A percentile compares a stretch with the other conserved stretches of the same genome.
Evolutionary conservation across 495 filamentous ascomycete genomes (phyloP).

Genomic region (Neurospora sp.): DNA sequence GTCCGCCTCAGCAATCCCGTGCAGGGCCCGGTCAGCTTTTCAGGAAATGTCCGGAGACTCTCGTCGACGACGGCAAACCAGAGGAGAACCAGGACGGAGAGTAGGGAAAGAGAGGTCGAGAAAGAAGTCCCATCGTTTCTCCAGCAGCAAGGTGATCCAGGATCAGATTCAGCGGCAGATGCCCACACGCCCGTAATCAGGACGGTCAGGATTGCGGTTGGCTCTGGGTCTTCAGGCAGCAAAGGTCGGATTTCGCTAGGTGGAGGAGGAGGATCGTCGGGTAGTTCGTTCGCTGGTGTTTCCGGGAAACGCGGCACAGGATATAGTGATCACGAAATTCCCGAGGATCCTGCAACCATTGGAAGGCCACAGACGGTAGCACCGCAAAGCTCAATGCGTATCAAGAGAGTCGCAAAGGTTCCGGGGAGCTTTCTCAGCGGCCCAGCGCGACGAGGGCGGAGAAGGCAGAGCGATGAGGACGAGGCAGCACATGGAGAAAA

Average conservation of each 20-base stretch:
- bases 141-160: constrained; percentile 2
- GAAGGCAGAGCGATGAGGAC: constrained; percentile 67
- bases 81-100: constrained; percentile 19
- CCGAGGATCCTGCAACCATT: constrained; percentile 33
- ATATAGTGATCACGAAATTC: constrained; percentile 26
- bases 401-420: constrained; percentile 63
- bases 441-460: constrained; percentile 60
- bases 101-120: constrained; percentile 23
- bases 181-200: constrained; percentile 61
- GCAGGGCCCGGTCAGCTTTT: constrained; percentile 3
- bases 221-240: constrained; percentile 27
- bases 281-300: constrained; percentile 28
- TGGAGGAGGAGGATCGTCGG: constrained; percentile 15
- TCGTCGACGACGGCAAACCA: neutral
- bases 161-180: constrained; percentile 31
- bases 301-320: constrained; percentile 24
- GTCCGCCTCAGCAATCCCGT: constrained; percentile 47
- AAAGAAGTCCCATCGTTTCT: constrained; percentile 12
- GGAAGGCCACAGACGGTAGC: constrained; percentile 42
- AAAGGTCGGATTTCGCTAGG: constrained; percentile 3
- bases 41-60: neutral
- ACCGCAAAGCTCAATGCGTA: constrained; percentile 56
- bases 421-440: constrained; percentile 66
- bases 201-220: constrained; percentile 49
- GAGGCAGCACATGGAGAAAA: constrained; percentile 31